These are phyloP conservation scores for Russula abietina DNA, from an alignment of 768 basidiomycete species.

Conservation along the genomic window DNA sequence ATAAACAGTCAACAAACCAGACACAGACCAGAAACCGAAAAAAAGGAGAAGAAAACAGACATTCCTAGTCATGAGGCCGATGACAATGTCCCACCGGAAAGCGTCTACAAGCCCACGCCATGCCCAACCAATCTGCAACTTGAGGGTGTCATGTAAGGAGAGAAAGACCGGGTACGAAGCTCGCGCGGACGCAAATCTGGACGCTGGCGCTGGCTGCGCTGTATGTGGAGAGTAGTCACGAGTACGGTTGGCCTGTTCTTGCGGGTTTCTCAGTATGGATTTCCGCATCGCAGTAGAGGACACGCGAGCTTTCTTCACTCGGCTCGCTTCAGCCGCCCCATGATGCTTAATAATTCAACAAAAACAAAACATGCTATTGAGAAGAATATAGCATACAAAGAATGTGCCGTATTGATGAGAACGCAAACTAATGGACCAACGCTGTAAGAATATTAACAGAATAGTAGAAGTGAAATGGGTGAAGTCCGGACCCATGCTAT, in stretches of 20 bases:
- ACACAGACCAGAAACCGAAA: background rate
- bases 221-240: constrained; percentile 10
- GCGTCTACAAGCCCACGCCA: constrained; percentile 61
- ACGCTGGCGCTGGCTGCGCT: background rate
- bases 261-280: constrained; percentile 12
- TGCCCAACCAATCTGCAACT: constrained; percentile 55
- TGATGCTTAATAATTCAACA: background rate
- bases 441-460: background rate
- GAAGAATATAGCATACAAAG: constrained; percentile 6
- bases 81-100: constrained; percentile 64
- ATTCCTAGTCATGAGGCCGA: constrained; percentile 54
- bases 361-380: background rate
- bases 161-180: constrained; percentile 65
- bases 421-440: background rate
- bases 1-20: background rate
- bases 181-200: constrained; percentile 33
- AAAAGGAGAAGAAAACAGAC: constrained; percentile 19
- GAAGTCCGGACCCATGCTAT: background rate
- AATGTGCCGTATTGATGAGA: background rate
- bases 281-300: constrained; percentile 6
- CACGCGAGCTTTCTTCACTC: constrained; percentile 2
- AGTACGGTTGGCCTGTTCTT: background rate
- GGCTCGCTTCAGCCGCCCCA: background rate
- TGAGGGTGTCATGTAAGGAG: constrained; percentile 51
- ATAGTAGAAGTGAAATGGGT: background rate